phyloP scores from a whole-genome alignment of 2,329 filamentous ascomycete species.

The Pseudopyrenochaeta lycopersici region DNA sequence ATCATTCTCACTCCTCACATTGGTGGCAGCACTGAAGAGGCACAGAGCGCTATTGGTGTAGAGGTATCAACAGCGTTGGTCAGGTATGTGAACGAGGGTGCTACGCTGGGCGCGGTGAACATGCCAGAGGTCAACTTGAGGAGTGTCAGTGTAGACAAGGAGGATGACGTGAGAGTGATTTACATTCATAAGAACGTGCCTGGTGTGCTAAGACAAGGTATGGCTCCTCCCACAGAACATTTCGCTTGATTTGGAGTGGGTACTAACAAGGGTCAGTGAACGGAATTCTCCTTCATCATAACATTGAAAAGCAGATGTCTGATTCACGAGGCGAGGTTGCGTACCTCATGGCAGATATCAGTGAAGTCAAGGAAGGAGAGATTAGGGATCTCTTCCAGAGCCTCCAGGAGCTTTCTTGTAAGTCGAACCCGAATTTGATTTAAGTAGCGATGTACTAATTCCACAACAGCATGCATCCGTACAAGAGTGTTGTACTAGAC shows the following conservation, averaged over 20 bases:
- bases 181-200: constrained; percentile 98
- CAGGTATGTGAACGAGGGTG: constrained; percentile 94
- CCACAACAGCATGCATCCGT: constrained; percentile 49
- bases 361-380: constrained; percentile 79
- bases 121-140: constrained; percentile 93
- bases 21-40: constrained; percentile 96
- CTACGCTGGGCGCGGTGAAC: constrained; percentile 92
- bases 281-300: constrained; percentile 91
- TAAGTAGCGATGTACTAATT: not conserved
- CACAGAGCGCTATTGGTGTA: constrained; percentile 92
- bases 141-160: constrained; percentile 88
- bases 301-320: constrained; percentile 98
- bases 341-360: constrained; percentile 98
- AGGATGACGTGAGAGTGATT: constrained; percentile 89
- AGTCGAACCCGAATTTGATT: constrained; percentile 49
- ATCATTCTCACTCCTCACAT: constrained; percentile 97
- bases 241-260: no score
- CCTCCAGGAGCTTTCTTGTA: constrained; percentile 82
- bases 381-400: constrained; percentile 87
- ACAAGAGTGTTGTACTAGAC: constrained; percentile 57
- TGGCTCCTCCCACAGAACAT: constrained; percentile 8
- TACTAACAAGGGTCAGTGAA: constrained; percentile 71
- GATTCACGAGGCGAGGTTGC: constrained; percentile 94
- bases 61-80: constrained; percentile 91
- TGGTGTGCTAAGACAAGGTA: constrained; percentile 87